phyloP scores from a whole-genome alignment of 306 rosid species.

The Citrullus colocynthis region DNA sequence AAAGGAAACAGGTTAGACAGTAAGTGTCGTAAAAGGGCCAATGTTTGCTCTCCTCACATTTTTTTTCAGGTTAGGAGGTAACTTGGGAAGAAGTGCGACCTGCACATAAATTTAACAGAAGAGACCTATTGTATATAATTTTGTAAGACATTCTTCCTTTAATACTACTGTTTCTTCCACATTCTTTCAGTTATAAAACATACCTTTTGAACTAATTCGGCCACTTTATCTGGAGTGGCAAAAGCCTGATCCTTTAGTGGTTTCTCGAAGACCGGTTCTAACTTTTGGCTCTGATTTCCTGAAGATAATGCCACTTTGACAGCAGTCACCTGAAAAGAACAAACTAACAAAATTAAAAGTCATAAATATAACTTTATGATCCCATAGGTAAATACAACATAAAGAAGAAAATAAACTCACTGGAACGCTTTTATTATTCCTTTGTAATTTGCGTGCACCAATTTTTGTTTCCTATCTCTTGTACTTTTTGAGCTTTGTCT shows the following conservation, averaged over 20 bases:
- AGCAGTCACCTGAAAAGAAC: slow-evolving; percentile 66
- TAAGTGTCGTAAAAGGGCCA: no score
- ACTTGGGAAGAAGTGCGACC: no score
- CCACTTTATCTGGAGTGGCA: slow-evolving; percentile 92
- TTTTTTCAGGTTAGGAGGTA: no score
- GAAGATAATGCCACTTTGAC: slow-evolving; percentile 79
- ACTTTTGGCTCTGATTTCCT: slow-evolving; percentile 63
- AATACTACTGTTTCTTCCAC: background rate
- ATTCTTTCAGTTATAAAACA: background rate
- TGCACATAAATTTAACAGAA: background rate
- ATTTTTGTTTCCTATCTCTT: no score
- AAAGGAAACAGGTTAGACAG: no score
- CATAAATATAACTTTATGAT: background rate
- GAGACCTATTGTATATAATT: background rate
- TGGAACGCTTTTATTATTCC: no score
- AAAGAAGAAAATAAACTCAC: background rate
- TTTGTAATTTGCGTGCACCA: no score
- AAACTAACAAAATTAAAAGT: slow-evolving; percentile 8
- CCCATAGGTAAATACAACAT: background rate
- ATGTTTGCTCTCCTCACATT: no score
- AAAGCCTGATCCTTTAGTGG: slow-evolving; percentile 89
- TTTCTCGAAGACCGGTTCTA: slow-evolving; percentile 58
- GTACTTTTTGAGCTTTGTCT: no score
- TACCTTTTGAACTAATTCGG: slow-evolving; percentile 88
- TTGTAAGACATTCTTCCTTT: background rate